These are phyloP conservation scores for Arachnomyces sp. DNA, from an alignment of 2,329 filamentous ascomycete genomes.

Conservation along the genomic window DNA sequence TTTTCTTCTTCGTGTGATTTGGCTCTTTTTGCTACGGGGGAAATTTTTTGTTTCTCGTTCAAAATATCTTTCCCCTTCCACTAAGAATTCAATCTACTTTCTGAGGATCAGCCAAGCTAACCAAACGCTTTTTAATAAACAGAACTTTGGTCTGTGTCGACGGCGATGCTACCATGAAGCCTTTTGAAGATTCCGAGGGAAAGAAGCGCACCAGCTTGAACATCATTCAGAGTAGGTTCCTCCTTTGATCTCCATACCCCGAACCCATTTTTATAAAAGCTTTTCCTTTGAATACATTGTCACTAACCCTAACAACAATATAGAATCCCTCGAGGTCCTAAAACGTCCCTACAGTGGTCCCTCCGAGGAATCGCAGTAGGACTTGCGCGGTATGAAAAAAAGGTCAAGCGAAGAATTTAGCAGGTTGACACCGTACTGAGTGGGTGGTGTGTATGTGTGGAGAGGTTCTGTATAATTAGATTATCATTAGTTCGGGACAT, in stretches of 20 bases:
- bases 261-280: too few relatives aligned
- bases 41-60: too few relatives aligned
- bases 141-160: slow-evolving; percentile 78
- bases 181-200: slow-evolving; percentile 63
- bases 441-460: too few relatives aligned
- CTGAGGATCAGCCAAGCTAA: too few relatives aligned
- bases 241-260: neutral
- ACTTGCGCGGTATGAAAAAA: too few relatives aligned
- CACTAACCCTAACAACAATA: neutral
- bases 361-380: slow-evolving; percentile 11
- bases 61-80: too few relatives aligned
- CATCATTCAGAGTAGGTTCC: slow-evolving; percentile 67
- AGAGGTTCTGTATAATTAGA: neutral
- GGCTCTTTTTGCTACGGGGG: too few relatives aligned
- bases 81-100: too few relatives aligned
- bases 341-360: slow-evolving; percentile 18
- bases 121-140: slow-evolving; percentile 4
- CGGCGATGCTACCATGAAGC: slow-evolving; percentile 65
- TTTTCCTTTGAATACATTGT: neutral
- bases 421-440: too few relatives aligned
- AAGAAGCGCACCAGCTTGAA: slow-evolving; percentile 57
- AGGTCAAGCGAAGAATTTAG: too few relatives aligned
- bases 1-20: neutral
- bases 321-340: slow-evolving; percentile 29
- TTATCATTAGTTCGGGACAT: neutral